Base-by-base conservation (phyloP, 768 basidiomycete genomes). In the Russula compacta region DNA sequence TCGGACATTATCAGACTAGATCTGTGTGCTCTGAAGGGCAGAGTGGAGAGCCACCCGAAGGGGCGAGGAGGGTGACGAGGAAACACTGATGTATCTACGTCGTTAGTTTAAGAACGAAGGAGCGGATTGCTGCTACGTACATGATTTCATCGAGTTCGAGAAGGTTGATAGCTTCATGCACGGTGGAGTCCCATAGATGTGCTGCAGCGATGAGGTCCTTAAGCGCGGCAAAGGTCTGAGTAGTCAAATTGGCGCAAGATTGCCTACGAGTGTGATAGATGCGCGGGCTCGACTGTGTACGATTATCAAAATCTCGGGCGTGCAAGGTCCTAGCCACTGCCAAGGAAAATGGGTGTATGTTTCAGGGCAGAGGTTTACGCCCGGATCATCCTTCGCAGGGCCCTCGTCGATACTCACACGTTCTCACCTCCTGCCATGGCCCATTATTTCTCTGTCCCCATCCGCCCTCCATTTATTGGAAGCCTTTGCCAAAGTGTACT, bases 1-100 rank as follows among this genome's bases (percentile, higher is more conserved):
- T 36, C 91, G 86, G 64, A 92, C 82, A 60, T 87, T 87, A 68
- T 92, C 90, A 68, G 85, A 87, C 72, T 92, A 89, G 0, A 79
- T 83, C 68, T 89, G 86, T 0, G 87, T 90, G 12, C 83, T 86
- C 68, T 85, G 79, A 14, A 92, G 77, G 17, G 87, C 83, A 2
- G 87, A 84, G 55, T 86, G 83, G 2, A 93, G 79, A 9, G 89
- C 80, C 15, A 87, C 75, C 53, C 87, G 85, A 63, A 91, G 78
- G n/a, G 51, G 72, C 55, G 80, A 79, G 1, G 81, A 78, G 6
- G 83, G 78, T 2, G 80, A 77, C 10, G 78, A 73, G 4, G 81
- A 75, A 24, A 75, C 67, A 6, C 78, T 74, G 61, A 77, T 72
- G 39, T 72, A 64, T 60, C 72, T 75, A 44, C 60, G 53, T 61